These are phyloP conservation scores for Podila minutissima DNA, from an alignment of 192 early-diverging fungal species.

Conservation along the genomic window DNA sequence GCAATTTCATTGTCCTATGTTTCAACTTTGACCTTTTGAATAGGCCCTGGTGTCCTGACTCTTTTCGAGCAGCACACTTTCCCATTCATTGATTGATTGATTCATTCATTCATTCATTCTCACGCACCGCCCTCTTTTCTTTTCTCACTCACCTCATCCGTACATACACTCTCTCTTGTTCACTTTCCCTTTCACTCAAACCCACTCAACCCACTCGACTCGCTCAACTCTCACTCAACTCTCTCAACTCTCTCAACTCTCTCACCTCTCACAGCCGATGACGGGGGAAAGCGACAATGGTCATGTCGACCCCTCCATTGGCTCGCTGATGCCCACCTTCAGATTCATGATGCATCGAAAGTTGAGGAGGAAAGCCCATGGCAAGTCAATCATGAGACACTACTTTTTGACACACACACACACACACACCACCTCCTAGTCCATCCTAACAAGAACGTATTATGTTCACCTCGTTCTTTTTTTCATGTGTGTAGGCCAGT, in stretches of 20 bases:
- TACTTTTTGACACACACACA: neutral
- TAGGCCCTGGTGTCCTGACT: no score
- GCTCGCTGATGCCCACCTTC: conserved; percentile 29
- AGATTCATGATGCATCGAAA: conserved; percentile 50
- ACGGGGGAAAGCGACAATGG: neutral
- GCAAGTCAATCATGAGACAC: conserved; percentile 2
- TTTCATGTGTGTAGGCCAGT: conserved; percentile 13
- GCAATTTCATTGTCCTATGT: no score
- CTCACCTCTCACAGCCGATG: neutral
- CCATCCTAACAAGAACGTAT: neutral
- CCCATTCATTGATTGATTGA: neutral
- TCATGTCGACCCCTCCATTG: conserved; percentile 3
- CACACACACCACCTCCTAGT: neutral
- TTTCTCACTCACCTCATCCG: neutral
- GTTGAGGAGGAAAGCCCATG: conserved; percentile 37
- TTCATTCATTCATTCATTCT: neutral
- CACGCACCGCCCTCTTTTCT: no score
- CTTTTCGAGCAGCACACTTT: no score
- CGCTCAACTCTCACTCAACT: neutral
- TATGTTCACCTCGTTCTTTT: neutral
- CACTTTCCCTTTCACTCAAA: neutral
- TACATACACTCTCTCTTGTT: neutral
- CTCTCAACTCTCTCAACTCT: neutral
- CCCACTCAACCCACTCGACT: neutral
- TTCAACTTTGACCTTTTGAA: no score